Base-by-base conservation (phyloP, 768 basidiomycete species). In the Podaxis sp. region DNA sequence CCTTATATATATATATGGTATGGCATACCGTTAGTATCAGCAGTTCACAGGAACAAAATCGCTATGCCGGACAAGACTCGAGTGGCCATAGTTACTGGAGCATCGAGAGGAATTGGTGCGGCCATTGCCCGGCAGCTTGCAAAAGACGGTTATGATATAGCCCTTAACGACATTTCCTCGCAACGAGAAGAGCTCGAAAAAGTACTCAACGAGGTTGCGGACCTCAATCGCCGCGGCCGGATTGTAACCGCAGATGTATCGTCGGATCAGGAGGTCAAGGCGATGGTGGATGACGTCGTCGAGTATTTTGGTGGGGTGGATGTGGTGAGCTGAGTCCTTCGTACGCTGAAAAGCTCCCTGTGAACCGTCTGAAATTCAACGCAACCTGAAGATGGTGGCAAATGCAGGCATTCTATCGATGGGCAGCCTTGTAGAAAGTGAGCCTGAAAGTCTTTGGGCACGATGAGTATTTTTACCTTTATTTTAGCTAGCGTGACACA, bases 61-160 rank as follows among this genome's bases (percentile, higher is more conserved):
- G 12, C 22, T 28, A 51, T 51, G 49, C 22, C 13, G 22, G 19
- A 51, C 24, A 22, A 24, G 24, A 28, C 49, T 12, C 49, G 22
- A 4, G 72, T 79, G 46, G 81, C 79, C 2, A 68, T 81, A 59
- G 72, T 84, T 40, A 82, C 82, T 0, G 83, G 82, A n/a, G 75
- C 74, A 8, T 74, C 75, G 1, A 77, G 76, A 52, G 82, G 82
- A 19, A 82, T 82, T 28, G 82, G 82, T 2, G 72, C 75, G n/a
- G 80, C 79, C 55, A 79, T 83, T 44, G 77, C 80, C 22, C 68
- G 76, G 8, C 72, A 78, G 2, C 76, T 84, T 26, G 79, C 82
- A 17, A 62, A 68, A 6, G 81, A 79, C 53, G 81, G 80, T 11
- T 78, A 76, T 63, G 76, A 80, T 57, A 65, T 83, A 28, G 76